Evolutionary conservation across 192 early-diverging fungal species (phyloP).

Genomic region (Gaertneriomyces semiglobifer): DNA sequence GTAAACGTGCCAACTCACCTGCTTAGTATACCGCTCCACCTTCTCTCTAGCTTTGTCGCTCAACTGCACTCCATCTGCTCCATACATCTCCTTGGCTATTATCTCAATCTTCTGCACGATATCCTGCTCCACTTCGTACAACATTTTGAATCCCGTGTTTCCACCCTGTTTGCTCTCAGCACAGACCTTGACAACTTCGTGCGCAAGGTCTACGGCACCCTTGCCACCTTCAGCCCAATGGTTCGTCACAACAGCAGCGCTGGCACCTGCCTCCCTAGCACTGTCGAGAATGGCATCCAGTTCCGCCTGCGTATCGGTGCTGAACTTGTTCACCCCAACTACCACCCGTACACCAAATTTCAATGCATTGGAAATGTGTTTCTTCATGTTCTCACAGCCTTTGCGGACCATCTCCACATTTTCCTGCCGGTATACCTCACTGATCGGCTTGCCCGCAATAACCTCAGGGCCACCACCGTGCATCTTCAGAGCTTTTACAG

Average conservation of each 20-base stretch:
- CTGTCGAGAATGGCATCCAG: constrained; percentile 68
- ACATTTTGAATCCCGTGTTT: constrained; percentile 65
- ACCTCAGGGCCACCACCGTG: constrained; percentile 96
- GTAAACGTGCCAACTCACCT: constrained; percentile 37
- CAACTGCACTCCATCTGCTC: constrained; percentile 86
- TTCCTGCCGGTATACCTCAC: constrained; percentile 84
- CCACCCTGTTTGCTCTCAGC: constrained; percentile 10
- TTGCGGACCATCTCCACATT: constrained; percentile 78
- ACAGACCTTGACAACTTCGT: constrained; percentile 78
- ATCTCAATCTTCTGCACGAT: constrained; percentile 91
- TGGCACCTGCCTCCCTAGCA: constrained; percentile 81
- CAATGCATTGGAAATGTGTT: constrained; percentile 87
- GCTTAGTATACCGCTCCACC: constrained; percentile 78
- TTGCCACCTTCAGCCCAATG: constrained; percentile 94
- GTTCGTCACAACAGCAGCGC: constrained; percentile 79
- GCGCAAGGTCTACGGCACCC: constrained; percentile 83
- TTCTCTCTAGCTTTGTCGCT: constrained; percentile 82
- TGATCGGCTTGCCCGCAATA: constrained; percentile 82
- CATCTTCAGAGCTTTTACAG: constrained; percentile 93
- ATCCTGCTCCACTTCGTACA: constrained; percentile 75
- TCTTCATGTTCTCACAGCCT: constrained; percentile 82
- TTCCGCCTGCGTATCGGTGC: constrained; percentile 82
- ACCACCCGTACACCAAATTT: constrained; percentile 87
- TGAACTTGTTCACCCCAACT: constrained; percentile 89
- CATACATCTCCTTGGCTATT: constrained; percentile 92